Evolutionary conservation across 1,139 yeast species (phyloP).

Genomic region (Hemisphaericaspora xylofermentans): DNA sequence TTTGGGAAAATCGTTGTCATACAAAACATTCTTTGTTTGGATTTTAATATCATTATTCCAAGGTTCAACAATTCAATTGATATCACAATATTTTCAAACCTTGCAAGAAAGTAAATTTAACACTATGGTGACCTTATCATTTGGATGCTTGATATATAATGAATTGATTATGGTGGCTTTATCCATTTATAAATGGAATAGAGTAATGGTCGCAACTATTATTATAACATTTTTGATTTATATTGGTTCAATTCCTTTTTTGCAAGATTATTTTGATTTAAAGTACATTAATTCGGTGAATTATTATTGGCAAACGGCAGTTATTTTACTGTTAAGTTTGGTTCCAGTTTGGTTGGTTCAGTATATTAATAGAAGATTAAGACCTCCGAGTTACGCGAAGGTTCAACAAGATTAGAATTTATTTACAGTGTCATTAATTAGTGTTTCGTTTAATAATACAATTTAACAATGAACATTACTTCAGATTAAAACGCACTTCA

Average conservation of each 20-base stretch:
- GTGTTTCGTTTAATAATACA: not conserved
- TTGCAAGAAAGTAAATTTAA: slow-evolving; percentile 54
- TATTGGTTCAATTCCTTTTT: slow-evolving; percentile 74
- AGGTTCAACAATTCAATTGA: slow-evolving; percentile 77
- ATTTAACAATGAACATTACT: not conserved
- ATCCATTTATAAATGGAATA: slow-evolving; percentile 89
- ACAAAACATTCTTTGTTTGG: slow-evolving; percentile 89
- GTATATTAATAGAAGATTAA: slow-evolving; percentile 66
- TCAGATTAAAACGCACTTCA: not conserved
- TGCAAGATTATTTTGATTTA: slow-evolving; percentile 81
- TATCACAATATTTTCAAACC: slow-evolving; percentile 75
- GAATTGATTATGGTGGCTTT: slow-evolving; percentile 93
- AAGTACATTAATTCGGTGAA: slow-evolving; percentile 54
- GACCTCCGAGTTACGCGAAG: slow-evolving; percentile 98
- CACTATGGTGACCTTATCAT: slow-evolving; percentile 83
- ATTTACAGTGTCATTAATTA: not conserved
- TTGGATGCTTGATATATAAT: slow-evolving; percentile 75
- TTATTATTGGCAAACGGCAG: slow-evolving; percentile 68
- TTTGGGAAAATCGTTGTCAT: slow-evolving; percentile 81
- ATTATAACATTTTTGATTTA: slow-evolving; percentile 67
- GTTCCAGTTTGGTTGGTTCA: slow-evolving; percentile 90
- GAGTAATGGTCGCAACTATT: slow-evolving; percentile 71
- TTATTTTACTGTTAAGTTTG: slow-evolving; percentile 68
- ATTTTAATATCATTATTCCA: slow-evolving; percentile 83
- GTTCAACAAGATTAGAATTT: slow-evolving; percentile 64